A percentile compares a stretch with the other conserved stretches of the same genome.
phyloP scores from a whole-genome alignment of 2,329 filamentous ascomycete genomes.

The Bipolaris gigantea region DNA sequence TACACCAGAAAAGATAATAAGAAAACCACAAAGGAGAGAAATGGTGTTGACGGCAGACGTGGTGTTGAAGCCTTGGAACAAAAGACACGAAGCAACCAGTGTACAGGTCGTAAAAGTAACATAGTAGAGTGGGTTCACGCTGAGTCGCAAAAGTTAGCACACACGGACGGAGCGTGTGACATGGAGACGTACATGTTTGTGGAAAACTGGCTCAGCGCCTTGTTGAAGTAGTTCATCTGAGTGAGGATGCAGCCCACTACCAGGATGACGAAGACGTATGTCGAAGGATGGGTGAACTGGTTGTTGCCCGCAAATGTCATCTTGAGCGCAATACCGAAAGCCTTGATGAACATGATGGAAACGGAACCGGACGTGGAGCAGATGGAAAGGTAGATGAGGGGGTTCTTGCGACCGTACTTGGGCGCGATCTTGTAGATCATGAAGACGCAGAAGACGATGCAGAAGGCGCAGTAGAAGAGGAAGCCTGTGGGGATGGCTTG shows the following conservation, averaged over 20 bases:
- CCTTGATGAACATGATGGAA: slow-evolving; percentile 99
- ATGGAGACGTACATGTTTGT: slow-evolving; percentile 80
- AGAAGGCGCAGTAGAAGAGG: slow-evolving; percentile 78
- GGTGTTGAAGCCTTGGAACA: slow-evolving; percentile 96
- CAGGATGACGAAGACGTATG: slow-evolving; percentile 95
- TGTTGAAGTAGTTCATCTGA: slow-evolving; percentile 99
- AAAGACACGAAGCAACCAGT: slow-evolving; percentile 90
- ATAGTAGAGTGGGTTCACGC: slow-evolving; percentile 95
- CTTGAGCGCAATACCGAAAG: slow-evolving; percentile 96
- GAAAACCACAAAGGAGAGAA: slow-evolving; percentile 87
- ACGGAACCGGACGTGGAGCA: slow-evolving; percentile 96
- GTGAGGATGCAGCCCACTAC: slow-evolving; percentile 92
- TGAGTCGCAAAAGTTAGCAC: slow-evolving; percentile 43
- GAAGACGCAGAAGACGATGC: slow-evolving; percentile 79
- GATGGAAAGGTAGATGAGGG: slow-evolving; percentile 94
- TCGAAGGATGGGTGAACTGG: slow-evolving; percentile 92
- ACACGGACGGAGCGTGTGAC: neutral
- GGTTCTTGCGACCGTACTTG: slow-evolving; percentile 89
- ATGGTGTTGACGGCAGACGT: slow-evolving; percentile 89
- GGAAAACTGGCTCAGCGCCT: slow-evolving; percentile 92
- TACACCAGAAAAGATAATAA: slow-evolving; percentile 92
- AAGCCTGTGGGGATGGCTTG: slow-evolving; percentile 65
- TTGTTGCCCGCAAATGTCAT: slow-evolving; percentile 91
- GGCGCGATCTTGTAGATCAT: slow-evolving; percentile 98
- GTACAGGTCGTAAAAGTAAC: slow-evolving; percentile 96